phyloP scores from a whole-genome alignment of 768 basidiomycete species.

The Pleurotus eryngii region DNA sequence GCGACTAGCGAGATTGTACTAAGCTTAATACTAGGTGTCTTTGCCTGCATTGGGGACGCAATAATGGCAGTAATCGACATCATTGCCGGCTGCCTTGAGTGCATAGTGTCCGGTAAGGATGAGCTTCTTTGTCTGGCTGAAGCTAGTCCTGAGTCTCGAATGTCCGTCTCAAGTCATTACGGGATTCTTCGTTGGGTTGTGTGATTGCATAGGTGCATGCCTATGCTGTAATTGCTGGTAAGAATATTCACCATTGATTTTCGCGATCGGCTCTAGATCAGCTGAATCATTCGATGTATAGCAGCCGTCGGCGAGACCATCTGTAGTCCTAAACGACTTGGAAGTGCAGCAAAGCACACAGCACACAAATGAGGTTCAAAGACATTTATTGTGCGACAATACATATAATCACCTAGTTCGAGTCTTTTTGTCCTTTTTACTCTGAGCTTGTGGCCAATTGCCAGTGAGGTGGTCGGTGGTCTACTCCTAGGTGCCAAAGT shows the following conservation, averaged over 20 bases:
- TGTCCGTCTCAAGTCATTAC: background rate
- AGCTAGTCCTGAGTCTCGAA: background rate
- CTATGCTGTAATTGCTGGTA: background rate
- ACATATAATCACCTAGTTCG: too few relatives aligned
- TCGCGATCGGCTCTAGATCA: background rate
- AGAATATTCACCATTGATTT: background rate
- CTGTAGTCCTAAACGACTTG: background rate
- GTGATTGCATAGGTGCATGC: background rate
- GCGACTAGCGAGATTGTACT: background rate
- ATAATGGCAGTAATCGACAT: slow-evolving; percentile 34
- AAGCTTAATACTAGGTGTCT: slow-evolving; percentile 24
- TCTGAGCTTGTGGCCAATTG: too few relatives aligned
- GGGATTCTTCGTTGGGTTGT: background rate
- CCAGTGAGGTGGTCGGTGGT: too few relatives aligned
- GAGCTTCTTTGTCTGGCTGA: background rate
- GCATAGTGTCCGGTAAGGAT: slow-evolving; percentile 40
- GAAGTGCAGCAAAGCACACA: too few relatives aligned
- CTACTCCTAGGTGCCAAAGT: too few relatives aligned
- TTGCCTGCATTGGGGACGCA: slow-evolving; percentile 40
- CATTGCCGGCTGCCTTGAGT: slow-evolving; percentile 43
- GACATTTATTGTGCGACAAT: too few relatives aligned
- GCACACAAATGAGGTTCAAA: too few relatives aligned
- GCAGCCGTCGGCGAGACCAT: background rate
- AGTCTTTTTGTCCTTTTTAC: too few relatives aligned
- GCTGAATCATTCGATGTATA: too few relatives aligned